phyloP scores from a whole-genome alignment of 2,329 filamentous ascomycete species.

The Simplicillium sp. region DNA sequence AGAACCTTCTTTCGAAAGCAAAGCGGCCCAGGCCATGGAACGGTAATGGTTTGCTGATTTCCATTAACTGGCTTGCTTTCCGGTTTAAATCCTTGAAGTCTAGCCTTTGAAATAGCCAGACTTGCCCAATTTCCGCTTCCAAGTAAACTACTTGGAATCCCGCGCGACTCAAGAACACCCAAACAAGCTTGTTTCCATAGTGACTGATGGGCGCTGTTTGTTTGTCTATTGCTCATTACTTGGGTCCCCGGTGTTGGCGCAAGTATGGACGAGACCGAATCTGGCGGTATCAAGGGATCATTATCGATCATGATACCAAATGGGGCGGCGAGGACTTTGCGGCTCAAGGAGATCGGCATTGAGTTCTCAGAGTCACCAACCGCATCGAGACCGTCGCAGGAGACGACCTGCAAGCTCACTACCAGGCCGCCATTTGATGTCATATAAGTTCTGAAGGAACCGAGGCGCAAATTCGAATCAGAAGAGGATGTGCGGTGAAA shows the following conservation, averaged over 20 bases:
- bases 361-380: constrained; percentile 32
- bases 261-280: constrained; percentile 22
- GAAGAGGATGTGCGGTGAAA: constrained; percentile 17
- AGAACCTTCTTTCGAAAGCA: constrained; percentile 41
- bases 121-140: constrained; percentile 40
- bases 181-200: constrained; percentile 42
- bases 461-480: constrained; percentile 25
- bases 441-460: constrained; percentile 43
- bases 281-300: constrained; percentile 10
- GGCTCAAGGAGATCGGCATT: constrained; percentile 28
- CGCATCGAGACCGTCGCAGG: constrained; percentile 35
- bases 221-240: constrained; percentile 29
- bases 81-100: constrained; percentile 27
- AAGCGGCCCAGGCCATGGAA: constrained; percentile 45
- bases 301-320: constrained; percentile 32
- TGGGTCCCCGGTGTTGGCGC: constrained; percentile 46
- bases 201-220: constrained; percentile 28
- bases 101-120: constrained; percentile 37
- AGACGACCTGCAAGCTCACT: constrained; percentile 36
- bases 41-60: constrained; percentile 23
- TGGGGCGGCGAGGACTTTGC: constrained; percentile 43
- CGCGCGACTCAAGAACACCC: constrained; percentile 39
- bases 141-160: constrained; percentile 33
- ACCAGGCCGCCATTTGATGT: constrained; percentile 47
- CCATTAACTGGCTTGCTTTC: constrained; percentile 31